Evolutionary conservation across 2,329 filamentous ascomycete species (phyloP), one percentile per base, ranked within the genome.

Genomic region (Scolecobasidium constrictum): DNA sequence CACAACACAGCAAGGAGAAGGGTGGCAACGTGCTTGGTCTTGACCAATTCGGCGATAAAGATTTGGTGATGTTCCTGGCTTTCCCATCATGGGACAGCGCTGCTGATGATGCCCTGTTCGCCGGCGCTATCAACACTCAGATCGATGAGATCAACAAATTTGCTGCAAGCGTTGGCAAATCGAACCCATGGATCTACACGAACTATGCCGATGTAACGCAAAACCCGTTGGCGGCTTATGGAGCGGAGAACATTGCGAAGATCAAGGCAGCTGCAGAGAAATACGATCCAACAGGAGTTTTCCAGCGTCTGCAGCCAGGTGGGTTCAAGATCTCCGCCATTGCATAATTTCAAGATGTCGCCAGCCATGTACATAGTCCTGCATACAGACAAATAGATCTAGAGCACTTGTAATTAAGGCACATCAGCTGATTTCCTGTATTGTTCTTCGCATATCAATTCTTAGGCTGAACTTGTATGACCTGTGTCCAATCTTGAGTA

Each of bases 151-250:
- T 22, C 13, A 7, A 43, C 16, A 38, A 23, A n/a, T 39, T 39
- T 26, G 17, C 31, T 3, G 16, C 12, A 15, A 19, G 33, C 12
- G 47, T 50, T 26, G 56, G 55, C 0, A 22, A 63, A 4, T 45
- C 47, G 26, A 48, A 55, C n/a, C 46, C 55, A 26, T 69, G 57
- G 44, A 47, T 67, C 18, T 70, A 69, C 48, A 64, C 69, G 59
- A 71, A 70, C 49, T 69, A 71, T 44, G 67, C 67, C 5, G 58
- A 57, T 42, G 55, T 58, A 51, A 63, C 55, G 44, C 65, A 71
- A 49, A 57, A 63, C 46, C 58, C 64, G 1, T 49, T 71, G 31
- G 45, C 53, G 3, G 59, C 60, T 26, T 72, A 69, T 46, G 66
- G 67, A 2, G 37, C 46, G n/a, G 51, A 46, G 6, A 69, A 63